Percentiles rank a stretch among this genome's conserved stretches.
phyloP scores from a whole-genome alignment of 305 asterid genomes.

The Rubia tinctorum region DNA sequence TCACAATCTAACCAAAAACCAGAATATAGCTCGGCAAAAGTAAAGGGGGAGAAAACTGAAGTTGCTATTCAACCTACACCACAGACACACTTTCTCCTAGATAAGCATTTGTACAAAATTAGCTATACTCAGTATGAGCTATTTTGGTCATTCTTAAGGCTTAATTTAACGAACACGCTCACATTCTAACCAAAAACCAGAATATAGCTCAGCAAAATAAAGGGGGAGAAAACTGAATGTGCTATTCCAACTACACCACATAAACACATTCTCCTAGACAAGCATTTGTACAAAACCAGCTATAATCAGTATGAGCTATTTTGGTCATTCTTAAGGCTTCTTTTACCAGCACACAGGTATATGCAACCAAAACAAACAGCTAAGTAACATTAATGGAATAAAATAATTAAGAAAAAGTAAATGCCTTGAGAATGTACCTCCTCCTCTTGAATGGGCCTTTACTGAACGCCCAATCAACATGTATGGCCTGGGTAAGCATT shows the following conservation, averaged over 20 bases:
- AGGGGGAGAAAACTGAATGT: too few species aligned
- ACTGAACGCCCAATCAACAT: slow-evolving; percentile 94
- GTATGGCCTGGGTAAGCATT: slow-evolving; percentile 59
- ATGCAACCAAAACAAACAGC: background rate
- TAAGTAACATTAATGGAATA: background rate
- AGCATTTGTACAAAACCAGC: background rate
- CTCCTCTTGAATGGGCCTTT: slow-evolving; percentile 86
- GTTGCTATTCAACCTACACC: too few species aligned
- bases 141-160: too few species aligned
- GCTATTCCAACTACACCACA: background rate
- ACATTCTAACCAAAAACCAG: too few species aligned
- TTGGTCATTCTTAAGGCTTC: background rate
- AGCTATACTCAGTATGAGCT: too few species aligned
- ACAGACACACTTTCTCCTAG: too few species aligned
- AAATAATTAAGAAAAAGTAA: background rate
- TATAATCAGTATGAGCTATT: background rate
- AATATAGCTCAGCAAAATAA: background rate
- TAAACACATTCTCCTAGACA: background rate
- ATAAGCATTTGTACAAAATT: too few species aligned
- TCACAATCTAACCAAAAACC: too few species aligned
- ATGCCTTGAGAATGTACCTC: slow-evolving; percentile 43
- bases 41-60: too few species aligned
- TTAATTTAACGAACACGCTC: too few species aligned
- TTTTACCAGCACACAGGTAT: background rate
- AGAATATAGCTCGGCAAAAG: too few species aligned